Conservation (phyloP, 208 protist genomes). For the Tetramitus jugosus region DNA sequence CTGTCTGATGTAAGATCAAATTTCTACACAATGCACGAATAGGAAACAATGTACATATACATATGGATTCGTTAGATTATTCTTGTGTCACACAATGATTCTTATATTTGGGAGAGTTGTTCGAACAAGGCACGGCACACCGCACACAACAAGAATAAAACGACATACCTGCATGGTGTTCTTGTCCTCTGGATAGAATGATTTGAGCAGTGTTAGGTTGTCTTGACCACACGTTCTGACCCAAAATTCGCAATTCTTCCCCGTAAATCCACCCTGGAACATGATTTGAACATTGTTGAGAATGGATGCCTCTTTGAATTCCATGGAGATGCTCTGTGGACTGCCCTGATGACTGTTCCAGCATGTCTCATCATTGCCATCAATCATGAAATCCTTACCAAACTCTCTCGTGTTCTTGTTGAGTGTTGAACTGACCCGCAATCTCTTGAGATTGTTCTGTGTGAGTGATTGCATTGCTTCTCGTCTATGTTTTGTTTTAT, state of each 20-base stretch:
- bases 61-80: too few species aligned
- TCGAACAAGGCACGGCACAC: too few species aligned
- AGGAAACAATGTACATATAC: too few species aligned
- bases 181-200: slow-evolving; percentile 1
- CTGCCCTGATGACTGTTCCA: slow-evolving; percentile 42
- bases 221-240: not conserved
- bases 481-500: too few species aligned
- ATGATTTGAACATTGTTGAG: slow-evolving; percentile 28
- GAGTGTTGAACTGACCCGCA: slow-evolving; percentile 38
- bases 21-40: too few species aligned
- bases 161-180: not conserved
- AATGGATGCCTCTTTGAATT: slow-evolving; percentile 26
- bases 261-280: slow-evolving; percentile 41
- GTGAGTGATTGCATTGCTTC: too few species aligned
- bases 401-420: slow-evolving; percentile 39
- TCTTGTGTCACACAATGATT: too few species aligned
- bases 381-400: slow-evolving; percentile 38
- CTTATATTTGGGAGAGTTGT: too few species aligned
- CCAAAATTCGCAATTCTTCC: slow-evolving; percentile 25
- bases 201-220: not conserved
- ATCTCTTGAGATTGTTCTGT: too few species aligned
- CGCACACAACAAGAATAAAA: too few species aligned
- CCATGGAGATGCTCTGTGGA: slow-evolving; percentile 28
- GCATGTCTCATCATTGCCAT: slow-evolving; percentile 35
- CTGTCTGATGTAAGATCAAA: not conserved